Conservation (phyloP, 495 filamentous ascomycete genomes). For the Hypoxylon fragiforme region DNA sequence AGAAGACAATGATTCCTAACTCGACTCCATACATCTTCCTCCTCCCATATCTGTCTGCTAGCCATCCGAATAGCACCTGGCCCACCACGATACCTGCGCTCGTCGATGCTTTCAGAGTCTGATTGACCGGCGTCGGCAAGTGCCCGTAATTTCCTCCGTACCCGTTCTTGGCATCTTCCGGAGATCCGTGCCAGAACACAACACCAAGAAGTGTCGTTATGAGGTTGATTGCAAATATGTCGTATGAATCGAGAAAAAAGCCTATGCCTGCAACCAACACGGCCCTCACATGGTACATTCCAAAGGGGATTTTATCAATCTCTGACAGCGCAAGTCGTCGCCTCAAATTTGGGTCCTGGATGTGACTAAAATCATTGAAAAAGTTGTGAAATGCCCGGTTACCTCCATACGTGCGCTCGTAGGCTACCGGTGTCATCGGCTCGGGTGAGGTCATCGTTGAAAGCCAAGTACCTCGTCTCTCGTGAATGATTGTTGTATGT, state of each 20-base stretch:
- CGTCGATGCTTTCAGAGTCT: slow-evolving; percentile 74
- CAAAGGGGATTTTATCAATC: slow-evolving; percentile 75
- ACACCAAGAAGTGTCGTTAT: slow-evolving; percentile 71
- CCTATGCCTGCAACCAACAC: slow-evolving; percentile 73
- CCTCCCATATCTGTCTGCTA: slow-evolving; percentile 69
- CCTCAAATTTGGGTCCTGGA: slow-evolving; percentile 70
- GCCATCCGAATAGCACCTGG: slow-evolving; percentile 71
- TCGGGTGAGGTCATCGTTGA: slow-evolving; percentile 36
- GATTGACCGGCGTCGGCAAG: slow-evolving; percentile 62
- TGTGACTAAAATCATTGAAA: slow-evolving; percentile 60
- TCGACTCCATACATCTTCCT: slow-evolving; percentile 80
- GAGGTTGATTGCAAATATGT: slow-evolving; percentile 80
- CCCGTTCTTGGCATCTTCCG: slow-evolving; percentile 36
- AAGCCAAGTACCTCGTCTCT: not conserved
- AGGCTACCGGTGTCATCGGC: slow-evolving; percentile 40
- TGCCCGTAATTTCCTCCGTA: slow-evolving; percentile 49
- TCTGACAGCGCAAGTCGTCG: slow-evolving; percentile 70
- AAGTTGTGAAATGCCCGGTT: slow-evolving; percentile 65
- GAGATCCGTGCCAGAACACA: slow-evolving; percentile 64
- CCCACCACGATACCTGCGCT: slow-evolving; percentile 75
- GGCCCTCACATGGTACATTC: slow-evolving; percentile 75
- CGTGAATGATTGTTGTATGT: too few relatives aligned
- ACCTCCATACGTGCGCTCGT: slow-evolving; percentile 49
- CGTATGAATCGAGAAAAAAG: slow-evolving; percentile 79
- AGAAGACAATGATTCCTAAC: slow-evolving; percentile 67